phyloP scores from a whole-genome alignment of 768 basidiomycete genomes.

The Glaciozyma antarctica region DNA sequence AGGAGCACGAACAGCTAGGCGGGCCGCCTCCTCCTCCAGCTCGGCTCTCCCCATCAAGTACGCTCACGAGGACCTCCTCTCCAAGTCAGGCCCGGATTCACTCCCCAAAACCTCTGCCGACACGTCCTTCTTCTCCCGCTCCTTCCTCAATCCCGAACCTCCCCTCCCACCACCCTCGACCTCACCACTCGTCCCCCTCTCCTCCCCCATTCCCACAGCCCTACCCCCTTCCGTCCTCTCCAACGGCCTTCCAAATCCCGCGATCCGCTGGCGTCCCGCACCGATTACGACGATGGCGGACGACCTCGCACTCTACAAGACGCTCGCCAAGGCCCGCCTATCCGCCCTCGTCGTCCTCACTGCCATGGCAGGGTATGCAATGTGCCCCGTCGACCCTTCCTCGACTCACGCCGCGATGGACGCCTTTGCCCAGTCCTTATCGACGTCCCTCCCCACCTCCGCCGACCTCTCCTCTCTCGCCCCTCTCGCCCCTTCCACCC shows the following conservation, averaged over 20 bases:
- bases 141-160: constrained; percentile 14
- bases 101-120: neutral
- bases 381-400: constrained; percentile 77
- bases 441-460: constrained; percentile 7
- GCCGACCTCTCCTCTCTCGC: constrained; percentile 4
- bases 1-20: neutral
- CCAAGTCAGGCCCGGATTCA: neutral
- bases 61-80: constrained; percentile 29
- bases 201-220: constrained; percentile 8
- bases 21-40: neutral
- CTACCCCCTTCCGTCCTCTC: constrained; percentile 24
- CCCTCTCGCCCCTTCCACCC: constrained; percentile 3
- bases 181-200: constrained; percentile 27
- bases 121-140: constrained; percentile 13
- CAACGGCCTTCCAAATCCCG: constrained; percentile 27
- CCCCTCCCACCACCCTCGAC: constrained; percentile 24
- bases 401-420: constrained; percentile 30
- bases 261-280: constrained; percentile 24
- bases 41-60: neutral
- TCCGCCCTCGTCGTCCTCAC: constrained; percentile 76
- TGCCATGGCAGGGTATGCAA: constrained; percentile 81
- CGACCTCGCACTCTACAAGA: constrained; percentile 28
- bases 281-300: constrained; percentile 13
- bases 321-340: constrained; percentile 44
- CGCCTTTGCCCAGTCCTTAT: constrained; percentile 31